Conservation (phyloP, 345 rosid species). For the Syzygium aqueum region DNA sequence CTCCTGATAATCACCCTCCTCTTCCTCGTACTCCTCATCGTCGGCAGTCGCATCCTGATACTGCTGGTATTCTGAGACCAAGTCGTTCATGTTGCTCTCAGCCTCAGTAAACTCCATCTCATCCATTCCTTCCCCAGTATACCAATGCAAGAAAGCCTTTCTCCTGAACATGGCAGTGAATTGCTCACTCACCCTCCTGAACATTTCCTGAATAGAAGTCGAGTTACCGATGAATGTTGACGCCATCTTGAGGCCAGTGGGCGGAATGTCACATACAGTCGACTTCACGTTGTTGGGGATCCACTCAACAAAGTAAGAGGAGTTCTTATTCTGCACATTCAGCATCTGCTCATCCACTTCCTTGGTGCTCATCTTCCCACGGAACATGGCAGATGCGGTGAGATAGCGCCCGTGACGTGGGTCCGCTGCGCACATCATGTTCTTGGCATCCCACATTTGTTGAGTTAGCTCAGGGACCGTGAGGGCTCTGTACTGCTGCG, state of each 20-base stretch:
- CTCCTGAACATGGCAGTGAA: constrained; percentile 35
- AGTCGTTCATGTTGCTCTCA: constrained; percentile 73
- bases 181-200: constrained; percentile 69
- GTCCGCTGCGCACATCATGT: constrained; percentile 83
- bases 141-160: constrained; percentile 39
- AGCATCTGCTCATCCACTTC: constrained; percentile 53
- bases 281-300: constrained; percentile 63
- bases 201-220: constrained; percentile 73
- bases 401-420: constrained; percentile 64
- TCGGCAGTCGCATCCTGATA: constrained; percentile 78
- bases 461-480: constrained; percentile 74
- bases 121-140: constrained; percentile 33
- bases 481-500: constrained; percentile 63
- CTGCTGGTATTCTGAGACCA: constrained; percentile 69
- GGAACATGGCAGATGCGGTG: constrained; percentile 72
- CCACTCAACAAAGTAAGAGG: constrained; percentile 36
- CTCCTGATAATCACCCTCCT: constrained; percentile 28
- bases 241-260: constrained; percentile 68
- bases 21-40: constrained; percentile 61
- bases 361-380: constrained; percentile 77
- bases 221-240: constrained; percentile 67
- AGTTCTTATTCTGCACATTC: constrained; percentile 35
- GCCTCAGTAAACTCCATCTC: constrained; percentile 44
- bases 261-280: constrained; percentile 69
- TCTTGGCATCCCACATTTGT: constrained; percentile 81